Conservation (phyloP, 2,329 filamentous ascomycete species). For the Penicillium sp. region DNA sequence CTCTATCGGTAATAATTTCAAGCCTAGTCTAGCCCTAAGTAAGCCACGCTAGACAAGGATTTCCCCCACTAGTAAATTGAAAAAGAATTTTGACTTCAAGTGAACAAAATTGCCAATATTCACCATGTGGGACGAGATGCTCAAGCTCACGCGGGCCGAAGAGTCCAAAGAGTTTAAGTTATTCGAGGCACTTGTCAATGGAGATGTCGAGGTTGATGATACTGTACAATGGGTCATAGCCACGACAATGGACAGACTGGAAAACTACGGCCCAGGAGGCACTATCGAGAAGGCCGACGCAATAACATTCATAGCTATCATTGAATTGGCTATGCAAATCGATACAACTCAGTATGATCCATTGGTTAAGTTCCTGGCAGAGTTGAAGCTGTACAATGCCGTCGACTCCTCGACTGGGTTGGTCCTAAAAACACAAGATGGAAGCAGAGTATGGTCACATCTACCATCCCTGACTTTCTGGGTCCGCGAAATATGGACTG, state of each 20-base stretch:
- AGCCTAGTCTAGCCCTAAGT: neutral
- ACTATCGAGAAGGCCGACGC: conserved; percentile 4
- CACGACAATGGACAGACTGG: conserved; percentile 5
- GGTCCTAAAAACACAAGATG: conserved; percentile 2
- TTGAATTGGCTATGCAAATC: conserved; percentile 6
- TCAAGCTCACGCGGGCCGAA: neutral
- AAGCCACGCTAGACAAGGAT: neutral
- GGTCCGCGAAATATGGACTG: neutral
- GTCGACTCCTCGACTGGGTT: conserved; percentile 1
- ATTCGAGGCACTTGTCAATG: neutral
- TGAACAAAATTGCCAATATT: neutral
- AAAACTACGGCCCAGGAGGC: neutral
- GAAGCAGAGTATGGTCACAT: conserved; percentile 8
- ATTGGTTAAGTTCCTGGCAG: neutral
- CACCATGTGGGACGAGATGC: neutral
- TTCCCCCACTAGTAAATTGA: no score
- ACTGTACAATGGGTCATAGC: conserved; percentile 3
- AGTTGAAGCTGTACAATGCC: conserved; percentile 6
- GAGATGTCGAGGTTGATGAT: neutral
- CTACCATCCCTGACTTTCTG: conserved; percentile 1
- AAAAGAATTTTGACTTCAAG: no score
- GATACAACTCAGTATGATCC: neutral
- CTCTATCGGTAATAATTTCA: no score
- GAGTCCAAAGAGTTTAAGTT: neutral
- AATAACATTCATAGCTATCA: conserved; percentile 1